Conservation (phyloP, 306 rosid genomes). For the Lathyrus tuberosus region DNA sequence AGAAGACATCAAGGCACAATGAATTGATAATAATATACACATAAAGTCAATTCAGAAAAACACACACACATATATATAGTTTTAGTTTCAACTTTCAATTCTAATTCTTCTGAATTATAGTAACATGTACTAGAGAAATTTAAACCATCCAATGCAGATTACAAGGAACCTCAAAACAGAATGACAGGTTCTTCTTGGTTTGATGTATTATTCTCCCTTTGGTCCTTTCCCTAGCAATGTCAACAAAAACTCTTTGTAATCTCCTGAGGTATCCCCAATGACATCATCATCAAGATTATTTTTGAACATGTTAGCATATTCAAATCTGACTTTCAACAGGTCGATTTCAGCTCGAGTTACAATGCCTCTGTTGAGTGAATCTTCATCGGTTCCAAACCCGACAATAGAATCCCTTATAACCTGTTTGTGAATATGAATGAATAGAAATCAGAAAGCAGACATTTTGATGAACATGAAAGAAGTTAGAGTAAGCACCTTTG, state of each 20-base stretch:
- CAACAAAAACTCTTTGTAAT: constrained; percentile 77
- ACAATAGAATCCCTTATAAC: constrained; percentile 65
- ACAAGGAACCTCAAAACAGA: constrained; percentile 33
- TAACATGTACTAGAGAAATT: not conserved
- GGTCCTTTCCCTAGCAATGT: constrained; percentile 76
- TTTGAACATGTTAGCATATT: constrained; percentile 59
- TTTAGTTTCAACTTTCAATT: constrained; percentile 33
- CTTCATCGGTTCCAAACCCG: constrained; percentile 94
- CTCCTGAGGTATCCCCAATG: constrained; percentile 76
- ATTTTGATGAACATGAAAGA: not conserved
- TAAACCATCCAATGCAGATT: constrained; percentile 22
- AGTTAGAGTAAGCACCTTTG: constrained; percentile 56
- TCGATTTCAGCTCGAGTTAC: constrained; percentile 82
- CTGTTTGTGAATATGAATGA: constrained; percentile 48
- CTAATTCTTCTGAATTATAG: constrained; percentile 1
- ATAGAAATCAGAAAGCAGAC: not conserved
- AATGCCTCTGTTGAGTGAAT: constrained; percentile 76
- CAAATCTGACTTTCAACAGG: constrained; percentile 58
- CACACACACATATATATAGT: not conserved
- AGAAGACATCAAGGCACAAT: constrained; percentile 18
- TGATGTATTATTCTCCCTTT: constrained; percentile 43
- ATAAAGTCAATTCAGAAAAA: constrained; percentile 24
- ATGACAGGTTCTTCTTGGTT: constrained; percentile 7
- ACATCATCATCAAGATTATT: constrained; percentile 64
- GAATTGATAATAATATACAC: not conserved